Percentiles rank a stretch among this genome's conserved stretches.
phyloP scores from a whole-genome alignment of 345 rosid genomes.

The Dipteronia sinensis region DNA sequence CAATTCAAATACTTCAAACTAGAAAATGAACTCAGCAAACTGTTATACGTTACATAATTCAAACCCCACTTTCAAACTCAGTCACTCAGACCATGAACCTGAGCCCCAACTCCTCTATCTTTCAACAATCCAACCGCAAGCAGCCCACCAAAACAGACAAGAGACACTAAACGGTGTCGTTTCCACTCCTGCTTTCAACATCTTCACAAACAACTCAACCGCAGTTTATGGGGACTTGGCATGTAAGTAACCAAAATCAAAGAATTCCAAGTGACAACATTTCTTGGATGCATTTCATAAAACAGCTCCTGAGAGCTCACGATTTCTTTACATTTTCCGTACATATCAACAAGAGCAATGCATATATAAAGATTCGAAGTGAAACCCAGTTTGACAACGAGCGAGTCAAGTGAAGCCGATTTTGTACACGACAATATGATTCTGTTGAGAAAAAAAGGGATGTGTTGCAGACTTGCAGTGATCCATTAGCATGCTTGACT shows the following conservation, averaged over 20 bases:
- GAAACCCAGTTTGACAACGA: constrained; percentile 31
- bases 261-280: constrained; percentile 38
- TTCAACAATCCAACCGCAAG: constrained; percentile 22
- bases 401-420: constrained; percentile 22
- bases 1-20: constrained; percentile 19
- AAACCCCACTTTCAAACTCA: not conserved
- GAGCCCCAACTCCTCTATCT: constrained; percentile 28
- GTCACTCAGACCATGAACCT: constrained; percentile 33
- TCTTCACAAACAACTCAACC: constrained; percentile 21
- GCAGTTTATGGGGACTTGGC: constrained; percentile 15
- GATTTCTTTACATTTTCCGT: constrained; percentile 29
- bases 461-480: not conserved
- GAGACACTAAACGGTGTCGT: constrained; percentile 24
- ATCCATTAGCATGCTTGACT: constrained; percentile 6
- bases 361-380: constrained; percentile 32
- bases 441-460: constrained; percentile 32
- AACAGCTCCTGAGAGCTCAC: constrained; percentile 26
- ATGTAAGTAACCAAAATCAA: constrained; percentile 37
- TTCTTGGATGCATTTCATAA: constrained; percentile 32
- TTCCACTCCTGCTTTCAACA: constrained; percentile 19
- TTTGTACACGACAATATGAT: constrained; percentile 28
- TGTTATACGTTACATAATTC: constrained; percentile 33
- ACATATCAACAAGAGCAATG: constrained; percentile 33
- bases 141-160: constrained; percentile 26
- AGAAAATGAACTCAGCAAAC: constrained; percentile 37